Percentiles rank a stretch among this genome's conserved stretches.
Conservation (phyloP, 2,329 filamentous ascomycete species). For the Cordyceps pruinosa region DNA sequence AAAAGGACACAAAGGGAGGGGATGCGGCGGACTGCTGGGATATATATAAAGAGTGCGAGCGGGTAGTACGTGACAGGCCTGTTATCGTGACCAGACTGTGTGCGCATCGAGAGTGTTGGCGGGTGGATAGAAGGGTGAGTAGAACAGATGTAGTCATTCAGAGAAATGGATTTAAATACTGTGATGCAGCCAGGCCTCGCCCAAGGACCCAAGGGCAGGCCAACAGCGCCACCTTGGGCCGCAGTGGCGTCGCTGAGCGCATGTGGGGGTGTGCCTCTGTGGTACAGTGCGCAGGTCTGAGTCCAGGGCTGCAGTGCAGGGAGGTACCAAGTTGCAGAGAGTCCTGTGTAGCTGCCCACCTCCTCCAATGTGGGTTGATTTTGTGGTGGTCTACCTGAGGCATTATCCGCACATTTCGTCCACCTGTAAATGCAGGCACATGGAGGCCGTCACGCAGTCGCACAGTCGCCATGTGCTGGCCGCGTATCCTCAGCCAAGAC, state of each 20-base stretch:
- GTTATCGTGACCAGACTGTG: neutral
- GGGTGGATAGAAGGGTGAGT: neutral
- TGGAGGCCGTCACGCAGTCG: too few species aligned
- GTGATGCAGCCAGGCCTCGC: neutral
- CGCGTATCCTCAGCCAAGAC: too few species aligned
- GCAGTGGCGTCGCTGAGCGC: neutral
- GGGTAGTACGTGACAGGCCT: neutral
- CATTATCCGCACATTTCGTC: too few species aligned
- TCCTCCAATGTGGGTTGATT: too few species aligned
- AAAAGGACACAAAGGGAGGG: neutral
- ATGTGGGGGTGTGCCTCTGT: neutral
- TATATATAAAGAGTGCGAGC: neutral
- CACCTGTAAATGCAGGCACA: too few species aligned
- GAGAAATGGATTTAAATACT: neutral
- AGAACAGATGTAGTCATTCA: neutral
- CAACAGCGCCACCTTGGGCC: slow-evolving; percentile 3
- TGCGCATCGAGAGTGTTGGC: neutral
- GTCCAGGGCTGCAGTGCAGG: too few species aligned
- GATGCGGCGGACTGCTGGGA: neutral
- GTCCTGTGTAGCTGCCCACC: too few species aligned
- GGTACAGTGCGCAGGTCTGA: neutral
- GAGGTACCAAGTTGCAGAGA: too few species aligned
- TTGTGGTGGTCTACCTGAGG: too few species aligned
- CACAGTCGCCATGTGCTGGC: too few species aligned
- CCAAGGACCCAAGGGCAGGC: neutral